Base-by-base conservation (phyloP, 2,329 filamentous ascomycete species). In the Coleophoma cylindrospora region DNA sequence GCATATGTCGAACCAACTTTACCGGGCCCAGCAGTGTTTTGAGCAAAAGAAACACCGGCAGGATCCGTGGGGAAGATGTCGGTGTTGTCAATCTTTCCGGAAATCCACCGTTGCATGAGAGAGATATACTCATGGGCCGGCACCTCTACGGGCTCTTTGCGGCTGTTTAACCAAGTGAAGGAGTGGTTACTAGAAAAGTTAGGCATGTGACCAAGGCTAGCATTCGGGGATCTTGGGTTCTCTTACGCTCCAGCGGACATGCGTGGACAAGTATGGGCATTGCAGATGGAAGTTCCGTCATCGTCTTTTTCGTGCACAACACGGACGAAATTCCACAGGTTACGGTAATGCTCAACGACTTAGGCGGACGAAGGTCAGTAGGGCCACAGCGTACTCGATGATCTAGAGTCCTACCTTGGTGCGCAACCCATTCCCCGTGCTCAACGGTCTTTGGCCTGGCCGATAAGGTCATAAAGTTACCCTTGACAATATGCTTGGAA, bases 21-120 rank as follows among this genome's bases (percentile, higher is more conserved):
- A 51, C 78, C 73, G 41, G 84, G 79, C 58, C 79, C 81, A 62
- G 77, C 72, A 40, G 82, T 77, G 62, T 83, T 84, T 62, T 81
- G 75, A 41, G 83, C 75, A 58, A 80, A 84, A 15, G 86, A 87
- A 45, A 87, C 77, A 40, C 81, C 80, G 37, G 85, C 81, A 7
- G 86, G 83, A 61, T 94, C 90, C 40, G 90, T 96, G 6, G 92
- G 92, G 72, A 97, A 96, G 70, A 95, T 89, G 65, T 81, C 80
- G 45, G 83, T 83, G 67, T 97, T 91, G 62, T 94, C 89, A 57
- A 96, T 90, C 73, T 97, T 97, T 71, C 91, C 90, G 32, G 89
- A 88, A 66, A 97, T 95, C 91, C 92, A 97, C 64, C 92, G 89
- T 72, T 96, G 91, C 68, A 97, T 95, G 22, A 96, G 83, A 58